Evolutionary conservation across 78 protist genomes (phyloP).

Genomic region (Monosiga brevicollis): DNA sequence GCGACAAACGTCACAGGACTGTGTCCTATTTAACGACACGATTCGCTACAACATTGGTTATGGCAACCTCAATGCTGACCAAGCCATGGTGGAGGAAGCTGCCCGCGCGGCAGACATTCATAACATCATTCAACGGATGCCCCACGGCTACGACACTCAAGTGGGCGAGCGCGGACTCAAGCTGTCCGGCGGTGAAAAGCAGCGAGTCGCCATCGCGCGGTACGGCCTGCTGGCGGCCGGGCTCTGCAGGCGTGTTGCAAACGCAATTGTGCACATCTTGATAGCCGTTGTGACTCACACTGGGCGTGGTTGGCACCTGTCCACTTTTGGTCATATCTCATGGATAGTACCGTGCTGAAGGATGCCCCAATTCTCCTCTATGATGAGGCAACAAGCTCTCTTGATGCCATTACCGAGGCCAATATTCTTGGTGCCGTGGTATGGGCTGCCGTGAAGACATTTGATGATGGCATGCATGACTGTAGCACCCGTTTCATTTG

Average conservation of each 20-base stretch:
- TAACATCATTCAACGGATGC: conserved; percentile 44
- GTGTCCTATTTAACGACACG: conserved; percentile 81
- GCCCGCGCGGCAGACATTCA: conserved; percentile 48
- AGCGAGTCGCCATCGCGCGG: conserved; percentile 80
- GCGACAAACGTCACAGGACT: conserved; percentile 43
- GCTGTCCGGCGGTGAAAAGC: conserved; percentile 83
- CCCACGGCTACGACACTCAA: conserved; percentile 68
- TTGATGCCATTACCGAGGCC: conserved; percentile 80
- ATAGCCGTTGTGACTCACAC: not conserved
- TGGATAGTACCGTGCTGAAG: conserved; percentile 59
- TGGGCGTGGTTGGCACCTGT: not conserved
- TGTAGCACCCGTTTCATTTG: no score
- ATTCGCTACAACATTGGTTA: conserved; percentile 46
- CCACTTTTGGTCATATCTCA: not conserved
- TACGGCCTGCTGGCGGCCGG: no score
- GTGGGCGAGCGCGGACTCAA: conserved; percentile 86
- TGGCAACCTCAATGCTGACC: conserved; percentile 32
- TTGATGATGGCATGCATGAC: no score
- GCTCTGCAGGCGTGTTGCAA: no score
- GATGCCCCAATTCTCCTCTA: conserved; percentile 69
- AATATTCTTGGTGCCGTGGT: conserved; percentile 47
- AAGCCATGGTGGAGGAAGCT: conserved; percentile 34
- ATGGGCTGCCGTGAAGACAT: not conserved
- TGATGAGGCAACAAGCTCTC: conserved; percentile 86
- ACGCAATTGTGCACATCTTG: not conserved